Percentiles rank a stretch among this genome's conserved stretches.
phyloP scores from a whole-genome alignment of 495 filamentous ascomycete genomes.

The Xylaria scruposa region DNA sequence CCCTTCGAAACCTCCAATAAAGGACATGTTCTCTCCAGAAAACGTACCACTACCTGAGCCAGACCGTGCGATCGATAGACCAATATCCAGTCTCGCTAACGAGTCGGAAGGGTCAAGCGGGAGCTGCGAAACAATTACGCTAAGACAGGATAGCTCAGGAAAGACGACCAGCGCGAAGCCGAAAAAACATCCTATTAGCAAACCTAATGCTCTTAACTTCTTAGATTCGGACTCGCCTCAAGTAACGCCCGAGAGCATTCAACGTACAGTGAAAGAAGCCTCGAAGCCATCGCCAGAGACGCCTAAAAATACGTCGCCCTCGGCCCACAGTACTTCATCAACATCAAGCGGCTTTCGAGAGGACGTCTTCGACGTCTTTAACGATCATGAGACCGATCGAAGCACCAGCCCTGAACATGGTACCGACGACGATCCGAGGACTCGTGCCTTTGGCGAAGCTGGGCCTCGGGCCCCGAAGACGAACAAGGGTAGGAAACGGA shows the following conservation, averaged over 20 bases:
- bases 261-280: slow-evolving; percentile 40
- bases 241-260: slow-evolving; percentile 41
- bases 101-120: slow-evolving; percentile 44
- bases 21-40: slow-evolving; percentile 18
- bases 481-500: slow-evolving; percentile 30
- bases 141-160: slow-evolving; percentile 32
- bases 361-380: slow-evolving; percentile 39
- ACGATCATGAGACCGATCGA: slow-evolving; percentile 51
- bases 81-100: background rate
- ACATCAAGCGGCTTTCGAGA: slow-evolving; percentile 46
- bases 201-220: slow-evolving; percentile 43
- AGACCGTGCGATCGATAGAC: background rate
- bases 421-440: slow-evolving; percentile 37
- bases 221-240: slow-evolving; percentile 43
- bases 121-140: slow-evolving; percentile 46
- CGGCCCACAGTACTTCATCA: slow-evolving; percentile 42
- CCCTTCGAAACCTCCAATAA: background rate
- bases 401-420: slow-evolving; percentile 54
- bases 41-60: slow-evolving; percentile 26
- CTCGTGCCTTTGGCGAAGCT: slow-evolving; percentile 15
- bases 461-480: slow-evolving; percentile 26
- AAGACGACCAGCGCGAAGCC: slow-evolving; percentile 40
- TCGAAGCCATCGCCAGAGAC: slow-evolving; percentile 37
- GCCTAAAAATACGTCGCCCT: slow-evolving; percentile 32
- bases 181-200: slow-evolving; percentile 33